Evolutionary conservation across 192 early-diverging fungal species (phyloP).

Genomic region (Lobosporangium transversale): DNA sequence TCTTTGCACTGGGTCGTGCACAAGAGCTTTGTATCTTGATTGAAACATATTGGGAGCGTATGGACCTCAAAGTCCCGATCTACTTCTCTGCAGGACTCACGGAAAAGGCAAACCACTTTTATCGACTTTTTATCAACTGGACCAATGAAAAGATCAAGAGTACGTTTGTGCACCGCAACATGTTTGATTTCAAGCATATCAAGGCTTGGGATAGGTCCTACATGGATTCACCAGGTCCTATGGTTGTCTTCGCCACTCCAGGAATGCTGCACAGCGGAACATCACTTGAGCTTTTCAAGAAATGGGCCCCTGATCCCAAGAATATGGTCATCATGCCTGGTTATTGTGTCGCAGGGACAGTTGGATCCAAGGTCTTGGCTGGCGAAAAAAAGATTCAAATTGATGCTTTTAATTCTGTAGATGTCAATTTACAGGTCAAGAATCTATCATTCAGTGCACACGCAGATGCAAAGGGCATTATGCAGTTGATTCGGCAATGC

Average conservation of each 20-base stretch:
- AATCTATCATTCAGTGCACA: slow-evolving; percentile 98
- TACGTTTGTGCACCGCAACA: slow-evolving; percentile 92
- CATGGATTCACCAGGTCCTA: slow-evolving; percentile 83
- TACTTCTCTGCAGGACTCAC: slow-evolving; percentile 97
- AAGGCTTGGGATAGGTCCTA: slow-evolving; percentile 80
- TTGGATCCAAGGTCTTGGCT: slow-evolving; percentile 92
- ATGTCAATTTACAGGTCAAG: slow-evolving; percentile 92
- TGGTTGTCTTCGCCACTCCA: slow-evolving; percentile 96
- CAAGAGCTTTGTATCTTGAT: slow-evolving; percentile 98
- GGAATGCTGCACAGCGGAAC: slow-evolving; percentile 99
- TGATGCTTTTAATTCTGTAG: slow-evolving; percentile 76
- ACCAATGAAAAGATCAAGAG: slow-evolving; percentile 97
- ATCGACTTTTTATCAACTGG: slow-evolving; percentile 98
- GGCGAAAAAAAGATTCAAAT: slow-evolving; percentile 89
- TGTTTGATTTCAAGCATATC: slow-evolving; percentile 98
- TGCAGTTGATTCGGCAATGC: slow-evolving; percentile 93
- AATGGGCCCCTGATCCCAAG: slow-evolving; percentile 91
- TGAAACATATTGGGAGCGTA: slow-evolving; percentile 95
- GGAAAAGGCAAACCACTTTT: slow-evolving; percentile 93
- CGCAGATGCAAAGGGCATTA: slow-evolving; percentile 97
- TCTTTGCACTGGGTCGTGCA: slow-evolving; percentile 97
- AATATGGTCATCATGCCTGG: slow-evolving; percentile 99
- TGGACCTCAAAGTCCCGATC: slow-evolving; percentile 88
- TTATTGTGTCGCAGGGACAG: slow-evolving; percentile 96
- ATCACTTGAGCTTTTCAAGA: slow-evolving; percentile 93